Evolutionary conservation across 2,329 filamentous ascomycete genomes (phyloP).

Genomic region (Verticillium dahliae): DNA sequence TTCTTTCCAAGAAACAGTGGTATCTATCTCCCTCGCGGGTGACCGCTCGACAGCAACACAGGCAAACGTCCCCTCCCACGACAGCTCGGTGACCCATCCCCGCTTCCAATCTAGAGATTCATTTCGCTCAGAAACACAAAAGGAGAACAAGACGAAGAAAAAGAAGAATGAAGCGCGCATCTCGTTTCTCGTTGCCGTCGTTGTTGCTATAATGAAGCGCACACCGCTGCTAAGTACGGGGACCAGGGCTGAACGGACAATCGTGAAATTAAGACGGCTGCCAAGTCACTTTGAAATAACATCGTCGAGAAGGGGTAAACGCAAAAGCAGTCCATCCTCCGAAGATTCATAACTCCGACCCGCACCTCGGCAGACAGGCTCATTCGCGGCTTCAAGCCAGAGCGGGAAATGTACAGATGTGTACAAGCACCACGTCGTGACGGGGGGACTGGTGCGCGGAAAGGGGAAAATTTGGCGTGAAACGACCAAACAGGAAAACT

Average conservation of each 20-base stretch:
- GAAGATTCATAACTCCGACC: not conserved
- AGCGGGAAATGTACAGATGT: not conserved
- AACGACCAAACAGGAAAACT: not conserved
- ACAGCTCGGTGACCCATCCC: not conserved
- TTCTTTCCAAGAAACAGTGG: not conserved
- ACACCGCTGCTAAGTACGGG: not conserved
- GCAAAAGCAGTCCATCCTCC: not conserved
- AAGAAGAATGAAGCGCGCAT: not conserved
- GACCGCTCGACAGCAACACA: not conserved
- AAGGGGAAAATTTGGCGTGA: not conserved
- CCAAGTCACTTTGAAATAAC: not conserved
- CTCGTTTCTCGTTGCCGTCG: not conserved
- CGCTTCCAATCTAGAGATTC: not conserved
- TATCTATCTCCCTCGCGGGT: not conserved
- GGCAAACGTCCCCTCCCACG: not conserved
- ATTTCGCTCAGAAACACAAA: not conserved
- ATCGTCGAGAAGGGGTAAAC: not conserved
- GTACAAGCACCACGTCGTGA: not conserved
- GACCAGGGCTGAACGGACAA: not conserved
- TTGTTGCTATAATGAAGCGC: not conserved
- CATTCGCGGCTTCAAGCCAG: not conserved
- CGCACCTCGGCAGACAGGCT: not conserved
- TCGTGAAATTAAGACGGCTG: not conserved
- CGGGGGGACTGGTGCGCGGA: not conserved
- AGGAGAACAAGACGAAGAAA: not conserved